Conservation (phyloP, 345 rosid species). For the Brassica juncea region DNA sequence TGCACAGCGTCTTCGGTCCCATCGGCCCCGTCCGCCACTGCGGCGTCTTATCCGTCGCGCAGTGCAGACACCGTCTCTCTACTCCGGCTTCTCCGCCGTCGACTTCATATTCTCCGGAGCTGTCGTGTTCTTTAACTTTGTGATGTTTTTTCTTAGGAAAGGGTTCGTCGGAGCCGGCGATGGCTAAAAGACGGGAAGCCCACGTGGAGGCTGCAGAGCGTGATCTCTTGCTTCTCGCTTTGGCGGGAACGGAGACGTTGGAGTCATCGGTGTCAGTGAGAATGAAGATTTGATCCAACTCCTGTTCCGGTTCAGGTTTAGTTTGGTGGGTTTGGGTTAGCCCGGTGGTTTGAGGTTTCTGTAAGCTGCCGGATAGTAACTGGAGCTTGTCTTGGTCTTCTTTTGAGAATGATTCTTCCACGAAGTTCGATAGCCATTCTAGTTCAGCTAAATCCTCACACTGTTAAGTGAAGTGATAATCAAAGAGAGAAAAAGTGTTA, state of each 20-base stretch:
- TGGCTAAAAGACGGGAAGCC: constrained; percentile 67
- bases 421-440: constrained; percentile 96
- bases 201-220: constrained; percentile 82
- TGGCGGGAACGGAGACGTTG: constrained; percentile 71
- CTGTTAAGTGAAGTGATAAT: constrained; percentile 41
- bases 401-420: constrained; percentile 92
- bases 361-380: constrained; percentile 66
- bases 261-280: constrained; percentile 32
- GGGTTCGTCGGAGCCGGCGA: constrained; percentile 24
- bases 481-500: background rate
- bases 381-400: constrained; percentile 88
- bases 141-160: constrained; percentile 1
- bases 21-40: background rate
- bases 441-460: constrained; percentile 90
- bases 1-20: background rate
- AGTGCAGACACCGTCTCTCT: background rate
- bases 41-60: constrained; percentile 2
- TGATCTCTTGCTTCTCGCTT: constrained; percentile 92
- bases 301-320: constrained; percentile 35
- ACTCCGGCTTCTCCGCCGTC: constrained; percentile 1
- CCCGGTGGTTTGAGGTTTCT: constrained; percentile 44
- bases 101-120: background rate
- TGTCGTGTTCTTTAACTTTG: constrained; percentile 43
- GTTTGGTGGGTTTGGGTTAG: constrained; percentile 45
- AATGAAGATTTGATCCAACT: constrained; percentile 17